phyloP scores from a whole-genome alignment of 257 asterid genomes.

The Solanum piurae region DNA sequence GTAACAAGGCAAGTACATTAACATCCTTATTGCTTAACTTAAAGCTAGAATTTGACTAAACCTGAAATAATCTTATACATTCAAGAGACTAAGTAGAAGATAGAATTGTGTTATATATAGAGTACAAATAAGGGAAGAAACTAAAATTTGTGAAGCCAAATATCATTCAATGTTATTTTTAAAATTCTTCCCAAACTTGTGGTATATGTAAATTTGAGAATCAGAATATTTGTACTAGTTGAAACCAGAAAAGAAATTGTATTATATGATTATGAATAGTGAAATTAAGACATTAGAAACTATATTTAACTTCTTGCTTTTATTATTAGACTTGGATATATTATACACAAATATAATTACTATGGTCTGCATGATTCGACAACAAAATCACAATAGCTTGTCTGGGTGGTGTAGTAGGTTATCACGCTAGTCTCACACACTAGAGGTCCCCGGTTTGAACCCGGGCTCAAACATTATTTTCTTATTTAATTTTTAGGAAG shows the following conservation, averaged over 20 bases:
- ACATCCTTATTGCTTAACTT: background rate
- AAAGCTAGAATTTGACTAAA: background rate
- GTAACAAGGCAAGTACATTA: background rate
- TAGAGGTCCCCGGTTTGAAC: conserved; percentile 99
- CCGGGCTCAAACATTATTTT: conserved; percentile 74
- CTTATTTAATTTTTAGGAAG: background rate
- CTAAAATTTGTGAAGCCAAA: background rate
- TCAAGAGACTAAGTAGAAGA: background rate
- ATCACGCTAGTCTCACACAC: conserved; percentile 99
- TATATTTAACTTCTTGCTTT: background rate
- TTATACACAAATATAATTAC: background rate
- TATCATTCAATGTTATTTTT: background rate
- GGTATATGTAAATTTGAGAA: background rate
- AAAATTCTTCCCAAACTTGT: background rate
- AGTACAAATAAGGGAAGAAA: background rate
- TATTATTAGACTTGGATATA: background rate
- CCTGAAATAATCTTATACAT: background rate
- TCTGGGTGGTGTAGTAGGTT: conserved; percentile 99
- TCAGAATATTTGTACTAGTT: background rate
- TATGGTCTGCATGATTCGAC: rapidly evolving
- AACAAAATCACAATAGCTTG: background rate
- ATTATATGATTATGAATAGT: background rate
- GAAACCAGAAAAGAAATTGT: background rate
- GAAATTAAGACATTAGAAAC: background rate
- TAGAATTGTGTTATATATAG: background rate